Evolutionary conservation across 2,329 filamentous ascomycete species (phyloP).

Genomic region (Monosporascus sp.): DNA sequence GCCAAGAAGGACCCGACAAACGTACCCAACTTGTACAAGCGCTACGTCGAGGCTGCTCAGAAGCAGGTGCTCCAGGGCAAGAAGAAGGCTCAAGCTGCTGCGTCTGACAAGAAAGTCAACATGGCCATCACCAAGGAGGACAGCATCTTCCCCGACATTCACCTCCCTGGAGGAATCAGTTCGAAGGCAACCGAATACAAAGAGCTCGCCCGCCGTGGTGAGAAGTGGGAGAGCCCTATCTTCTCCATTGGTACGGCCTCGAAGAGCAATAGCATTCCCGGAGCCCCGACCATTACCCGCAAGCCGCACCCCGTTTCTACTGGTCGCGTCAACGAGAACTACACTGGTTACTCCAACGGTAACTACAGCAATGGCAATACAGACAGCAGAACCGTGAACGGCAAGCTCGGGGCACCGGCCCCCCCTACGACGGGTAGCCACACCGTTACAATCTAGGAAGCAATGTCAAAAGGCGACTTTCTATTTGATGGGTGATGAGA

Average conservation of each 20-base stretch:
- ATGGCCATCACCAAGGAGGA: conserved; percentile 82
- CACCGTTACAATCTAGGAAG: neutral
- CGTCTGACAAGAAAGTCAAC: conserved; percentile 70
- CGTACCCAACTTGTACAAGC: conserved; percentile 76
- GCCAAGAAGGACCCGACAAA: conserved; percentile 65
- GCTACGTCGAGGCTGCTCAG: conserved; percentile 73
- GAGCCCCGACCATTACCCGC: conserved; percentile 43
- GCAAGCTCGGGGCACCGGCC: conserved; percentile 1
- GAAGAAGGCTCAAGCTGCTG: conserved; percentile 62
- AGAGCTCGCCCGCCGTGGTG: conserved; percentile 79
- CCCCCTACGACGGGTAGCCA: neutral
- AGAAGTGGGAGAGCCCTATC: conserved; percentile 90
- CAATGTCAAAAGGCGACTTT: no score
- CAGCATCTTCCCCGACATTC: conserved; percentile 81
- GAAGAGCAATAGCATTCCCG: conserved; percentile 67
- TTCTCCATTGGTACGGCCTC: conserved; percentile 80
- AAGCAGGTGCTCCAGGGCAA: conserved; percentile 69
- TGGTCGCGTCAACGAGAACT: conserved; percentile 3
- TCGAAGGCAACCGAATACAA: conserved; percentile 93
- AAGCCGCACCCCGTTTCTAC: conserved; percentile 34
- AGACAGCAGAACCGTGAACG: conserved; percentile 2
- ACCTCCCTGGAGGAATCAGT: conserved; percentile 81
- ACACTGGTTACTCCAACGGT: conserved; percentile 15
- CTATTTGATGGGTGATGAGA: no score
- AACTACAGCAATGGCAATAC: conserved; percentile 9